Conservation (phyloP, 805 yeast genomes). For the Wickerhamomyces queroliae region DNA sequence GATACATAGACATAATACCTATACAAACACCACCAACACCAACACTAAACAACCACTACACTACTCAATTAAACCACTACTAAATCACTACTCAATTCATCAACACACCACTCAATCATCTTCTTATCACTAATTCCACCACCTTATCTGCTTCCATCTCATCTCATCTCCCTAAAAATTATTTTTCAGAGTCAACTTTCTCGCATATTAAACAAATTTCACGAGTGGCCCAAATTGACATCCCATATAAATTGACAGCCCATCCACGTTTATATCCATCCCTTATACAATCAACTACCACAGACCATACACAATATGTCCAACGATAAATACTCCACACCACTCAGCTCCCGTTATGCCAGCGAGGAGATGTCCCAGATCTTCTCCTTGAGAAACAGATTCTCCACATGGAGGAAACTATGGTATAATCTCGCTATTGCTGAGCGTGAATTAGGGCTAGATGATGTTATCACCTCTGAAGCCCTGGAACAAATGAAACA, state of each 20-base stretch:
- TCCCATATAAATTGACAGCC: neutral
- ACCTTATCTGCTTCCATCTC: too few species aligned
- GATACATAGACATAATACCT: neutral
- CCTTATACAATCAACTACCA: neutral
- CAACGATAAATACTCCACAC: constrained; percentile 80
- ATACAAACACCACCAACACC: neutral
- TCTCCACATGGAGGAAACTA: constrained; percentile 96
- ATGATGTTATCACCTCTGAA: constrained; percentile 76
- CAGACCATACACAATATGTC: constrained; percentile 13
- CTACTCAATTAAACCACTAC: too few species aligned
- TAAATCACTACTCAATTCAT: too few species aligned
- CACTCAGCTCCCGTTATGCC: constrained; percentile 94
- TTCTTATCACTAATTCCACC: too few species aligned
- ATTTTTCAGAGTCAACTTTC: neutral
- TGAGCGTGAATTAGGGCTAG: constrained; percentile 89
- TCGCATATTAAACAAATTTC: neutral
- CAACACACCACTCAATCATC: too few species aligned
- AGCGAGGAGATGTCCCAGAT: constrained; percentile 94
- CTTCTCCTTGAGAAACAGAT: constrained; percentile 90
- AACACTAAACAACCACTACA: neutral
- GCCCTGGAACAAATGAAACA: constrained; percentile 82
- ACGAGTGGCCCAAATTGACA: neutral
- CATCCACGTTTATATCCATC: neutral
- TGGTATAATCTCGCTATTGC: constrained; percentile 96
- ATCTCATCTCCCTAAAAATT: neutral